These are phyloP conservation scores for Trichoderma endophyticum DNA, from an alignment of 2,329 filamentous ascomycete genomes.

Conservation along the genomic window DNA sequence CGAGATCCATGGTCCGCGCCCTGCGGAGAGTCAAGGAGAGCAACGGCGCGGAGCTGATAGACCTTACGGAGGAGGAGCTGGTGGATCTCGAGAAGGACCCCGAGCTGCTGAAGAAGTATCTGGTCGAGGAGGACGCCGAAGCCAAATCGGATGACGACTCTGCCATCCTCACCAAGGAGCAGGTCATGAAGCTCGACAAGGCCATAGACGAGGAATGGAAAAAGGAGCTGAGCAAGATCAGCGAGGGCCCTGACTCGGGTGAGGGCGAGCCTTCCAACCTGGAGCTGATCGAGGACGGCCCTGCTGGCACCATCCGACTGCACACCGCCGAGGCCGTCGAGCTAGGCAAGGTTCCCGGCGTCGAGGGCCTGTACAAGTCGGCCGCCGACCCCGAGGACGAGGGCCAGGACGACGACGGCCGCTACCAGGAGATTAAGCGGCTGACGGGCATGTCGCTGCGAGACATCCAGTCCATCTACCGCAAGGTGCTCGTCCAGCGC, in stretches of 20 bases:
- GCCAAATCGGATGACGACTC: conserved; percentile 27
- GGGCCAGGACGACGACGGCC: conserved; percentile 49
- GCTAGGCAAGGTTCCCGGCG: conserved; percentile 53
- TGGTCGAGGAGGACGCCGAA: conserved; percentile 32
- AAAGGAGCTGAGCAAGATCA: conserved; percentile 37
- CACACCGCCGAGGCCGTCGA: conserved; percentile 47
- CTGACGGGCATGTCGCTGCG: conserved; percentile 52
- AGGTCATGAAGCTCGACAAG: conserved; percentile 39
- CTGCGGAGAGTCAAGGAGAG: conserved; percentile 42
- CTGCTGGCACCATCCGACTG: conserved; percentile 32
- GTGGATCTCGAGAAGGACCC: conserved; percentile 39
- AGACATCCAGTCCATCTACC: conserved; percentile 54
- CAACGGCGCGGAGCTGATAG: conserved; percentile 42
- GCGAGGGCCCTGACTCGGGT: conserved; percentile 29
- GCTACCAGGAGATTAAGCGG: conserved; percentile 51
- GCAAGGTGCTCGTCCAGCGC: conserved; percentile 72
- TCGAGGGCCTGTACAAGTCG: conserved; percentile 49
- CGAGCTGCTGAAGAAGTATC: conserved; percentile 38
- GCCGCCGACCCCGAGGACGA: conserved; percentile 49
- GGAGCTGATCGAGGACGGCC: conserved; percentile 38
- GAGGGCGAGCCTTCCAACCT: conserved; percentile 34
- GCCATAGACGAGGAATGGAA: conserved; percentile 36
- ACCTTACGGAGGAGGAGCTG: conserved; percentile 50
- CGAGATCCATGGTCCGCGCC: conserved; percentile 40
- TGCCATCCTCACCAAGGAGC: conserved; percentile 33